Conservation (phyloP, 805 yeast species). For the Saturnispora ahearnii region DNA sequence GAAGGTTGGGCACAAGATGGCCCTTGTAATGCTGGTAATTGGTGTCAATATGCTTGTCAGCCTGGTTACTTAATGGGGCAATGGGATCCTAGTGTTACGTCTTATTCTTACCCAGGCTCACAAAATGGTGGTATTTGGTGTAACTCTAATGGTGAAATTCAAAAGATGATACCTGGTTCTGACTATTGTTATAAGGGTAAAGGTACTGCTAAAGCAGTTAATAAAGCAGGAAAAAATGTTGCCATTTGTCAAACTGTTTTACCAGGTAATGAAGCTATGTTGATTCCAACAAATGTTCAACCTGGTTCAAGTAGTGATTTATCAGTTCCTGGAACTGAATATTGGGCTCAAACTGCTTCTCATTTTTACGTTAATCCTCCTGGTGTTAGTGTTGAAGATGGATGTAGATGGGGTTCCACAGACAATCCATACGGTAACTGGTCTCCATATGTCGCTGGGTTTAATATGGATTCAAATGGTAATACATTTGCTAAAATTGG, state of each 20-base stretch:
- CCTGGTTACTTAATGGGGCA: conserved; percentile 83
- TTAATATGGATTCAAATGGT: conserved; percentile 62
- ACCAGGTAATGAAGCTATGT: conserved; percentile 93
- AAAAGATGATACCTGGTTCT: conserved; percentile 48
- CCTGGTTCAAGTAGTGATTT: conserved; percentile 39
- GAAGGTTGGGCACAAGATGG: conserved; percentile 89
- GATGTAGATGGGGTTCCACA: conserved; percentile 76
- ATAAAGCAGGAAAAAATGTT: conserved; percentile 48
- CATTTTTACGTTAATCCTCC: conserved; percentile 82
- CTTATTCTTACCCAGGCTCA: conserved; percentile 68
- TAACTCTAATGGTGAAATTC: conserved; percentile 56
- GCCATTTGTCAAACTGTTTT: conserved; percentile 90
- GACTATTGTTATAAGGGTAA: conserved; percentile 70
- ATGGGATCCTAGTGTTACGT: conserved; percentile 74
- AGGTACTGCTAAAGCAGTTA: conserved; percentile 53
- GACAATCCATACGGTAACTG: conserved; percentile 74
- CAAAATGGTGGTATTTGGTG: conserved; percentile 80
- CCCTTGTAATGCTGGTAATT: conserved; percentile 62
- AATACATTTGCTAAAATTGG: conserved; percentile 78
- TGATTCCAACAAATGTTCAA: conserved; percentile 71
- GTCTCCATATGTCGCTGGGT: conserved; percentile 92
- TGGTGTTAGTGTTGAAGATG: conserved; percentile 66
- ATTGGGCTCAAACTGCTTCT: conserved; percentile 82
- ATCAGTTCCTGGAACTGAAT: conserved; percentile 80
- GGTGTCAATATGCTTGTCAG: conserved; percentile 88